A percentile compares a stretch with the other conserved stretches of the same genome.
These are phyloP conservation scores for Pythium utonaiense DNA, from an alignment of 352 stramenopile genomes.

Conservation along the genomic window DNA sequence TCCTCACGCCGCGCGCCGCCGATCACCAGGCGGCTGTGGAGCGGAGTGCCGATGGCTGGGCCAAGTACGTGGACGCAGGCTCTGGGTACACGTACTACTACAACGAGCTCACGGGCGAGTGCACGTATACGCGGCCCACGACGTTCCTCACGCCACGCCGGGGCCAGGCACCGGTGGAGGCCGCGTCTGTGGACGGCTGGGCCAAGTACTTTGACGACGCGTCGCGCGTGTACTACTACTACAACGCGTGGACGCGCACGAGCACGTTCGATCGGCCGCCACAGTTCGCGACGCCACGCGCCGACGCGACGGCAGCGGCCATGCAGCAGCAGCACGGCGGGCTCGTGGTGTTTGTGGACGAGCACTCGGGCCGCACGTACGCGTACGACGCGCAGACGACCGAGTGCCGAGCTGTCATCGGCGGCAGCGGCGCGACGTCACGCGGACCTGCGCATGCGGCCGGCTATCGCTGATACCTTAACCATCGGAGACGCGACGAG, in stretches of 20 bases:
- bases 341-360: slow-evolving; percentile 39
- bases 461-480: slow-evolving; percentile 7
- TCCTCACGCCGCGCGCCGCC: slow-evolving; percentile 16
- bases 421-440: slow-evolving; percentile 3
- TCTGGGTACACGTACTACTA: slow-evolving; percentile 68
- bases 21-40: neutral
- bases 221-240: slow-evolving; percentile 62
- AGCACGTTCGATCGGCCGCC: slow-evolving; percentile 37
- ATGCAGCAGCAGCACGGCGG: slow-evolving; percentile 5
- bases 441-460: neutral
- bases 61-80: slow-evolving; percentile 34
- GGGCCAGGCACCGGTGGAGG: slow-evolving; percentile 14
- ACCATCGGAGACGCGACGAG: too few relatives aligned
- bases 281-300: slow-evolving; percentile 41
- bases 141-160: slow-evolving; percentile 29
- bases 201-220: slow-evolving; percentile 62
- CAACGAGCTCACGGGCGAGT: slow-evolving; percentile 66
- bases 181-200: slow-evolving; percentile 26
- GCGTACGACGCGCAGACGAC: slow-evolving; percentile 46
- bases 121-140: slow-evolving; percentile 51
- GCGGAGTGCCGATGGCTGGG: slow-evolving; percentile 25
- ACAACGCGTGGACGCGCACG: slow-evolving; percentile 47
- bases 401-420: slow-evolving; percentile 36
- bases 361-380: slow-evolving; percentile 37
- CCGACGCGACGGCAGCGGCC: slow-evolving; percentile 15